A percentile compares a stretch with the other conserved stretches of the same genome.
These are phyloP conservation scores for Phaffia rhodozyma DNA, from an alignment of 1,284 basidiomycete species.

Conservation along the genomic window DNA sequence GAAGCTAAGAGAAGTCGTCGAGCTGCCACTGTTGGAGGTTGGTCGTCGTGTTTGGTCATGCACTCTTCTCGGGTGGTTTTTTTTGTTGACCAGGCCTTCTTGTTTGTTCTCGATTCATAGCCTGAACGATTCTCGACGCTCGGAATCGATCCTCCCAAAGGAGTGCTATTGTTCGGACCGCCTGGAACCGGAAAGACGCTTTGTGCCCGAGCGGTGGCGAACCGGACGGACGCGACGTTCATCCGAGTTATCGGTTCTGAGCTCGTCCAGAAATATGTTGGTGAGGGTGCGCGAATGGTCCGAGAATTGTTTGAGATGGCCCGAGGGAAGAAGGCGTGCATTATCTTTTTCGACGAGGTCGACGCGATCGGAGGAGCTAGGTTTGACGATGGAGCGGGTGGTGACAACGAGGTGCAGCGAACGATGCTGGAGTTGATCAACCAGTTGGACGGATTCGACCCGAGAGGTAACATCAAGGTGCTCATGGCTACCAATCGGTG, in stretches of 20 bases:
- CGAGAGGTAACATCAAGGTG: conserved; percentile 97
- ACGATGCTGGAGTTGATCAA: conserved; percentile 99
- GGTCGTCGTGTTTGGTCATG: conserved; percentile 28
- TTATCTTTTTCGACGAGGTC: conserved; percentile 99
- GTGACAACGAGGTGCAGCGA: conserved; percentile 97
- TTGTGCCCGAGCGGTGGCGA: conserved; percentile 95
- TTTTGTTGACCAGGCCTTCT: background rate
- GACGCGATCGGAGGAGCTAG: conserved; percentile 97
- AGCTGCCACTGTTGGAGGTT: conserved; percentile 88
- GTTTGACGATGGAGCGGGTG: conserved; percentile 96
- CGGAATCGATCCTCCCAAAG: conserved; percentile 98
- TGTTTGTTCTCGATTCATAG: conserved; percentile 37
- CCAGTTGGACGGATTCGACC: conserved; percentile 97
- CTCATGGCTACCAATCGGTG: conserved; percentile 97
- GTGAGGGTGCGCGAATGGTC: conserved; percentile 98
- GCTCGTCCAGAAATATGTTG: conserved; percentile 98
- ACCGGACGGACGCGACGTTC: conserved; percentile 97
- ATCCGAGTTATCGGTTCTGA: conserved; percentile 99
- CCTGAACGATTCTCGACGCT: conserved; percentile 96
- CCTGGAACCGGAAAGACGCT: conserved; percentile 98
- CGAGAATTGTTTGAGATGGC: conserved; percentile 99
- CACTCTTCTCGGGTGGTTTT: background rate
- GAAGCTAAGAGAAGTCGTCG: conserved; percentile 96
- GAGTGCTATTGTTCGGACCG: conserved; percentile 89
- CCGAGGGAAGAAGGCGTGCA: conserved; percentile 95